Evolutionary conservation across 192 early-diverging fungal genomes (phyloP).

Genomic region (Linderina pennispora): DNA sequence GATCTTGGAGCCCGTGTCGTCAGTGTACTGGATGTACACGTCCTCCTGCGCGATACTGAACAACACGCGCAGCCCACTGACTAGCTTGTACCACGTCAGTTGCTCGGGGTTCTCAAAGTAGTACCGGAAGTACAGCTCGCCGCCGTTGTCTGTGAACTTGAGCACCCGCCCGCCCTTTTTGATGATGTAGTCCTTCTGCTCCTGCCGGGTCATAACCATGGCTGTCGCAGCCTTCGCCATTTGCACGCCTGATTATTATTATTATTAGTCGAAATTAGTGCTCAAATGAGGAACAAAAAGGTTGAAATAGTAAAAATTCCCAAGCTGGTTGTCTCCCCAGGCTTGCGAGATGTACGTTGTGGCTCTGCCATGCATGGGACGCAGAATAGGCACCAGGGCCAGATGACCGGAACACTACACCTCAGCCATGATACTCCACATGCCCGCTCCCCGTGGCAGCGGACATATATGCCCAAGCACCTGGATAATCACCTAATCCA

Average conservation of each 20-base stretch:
- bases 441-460: too few species aligned
- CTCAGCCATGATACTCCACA: too few species aligned
- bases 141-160: conserved; percentile 44
- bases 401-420: too few species aligned
- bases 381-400: too few species aligned
- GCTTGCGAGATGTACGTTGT: too few species aligned
- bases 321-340: too few species aligned
- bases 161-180: conserved; percentile 37
- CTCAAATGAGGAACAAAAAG: too few species aligned
- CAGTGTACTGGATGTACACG: conserved; percentile 32
- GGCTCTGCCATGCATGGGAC: too few species aligned
- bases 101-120: conserved; percentile 32
- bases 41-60: conserved; percentile 21
- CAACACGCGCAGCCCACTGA: conserved; percentile 30
- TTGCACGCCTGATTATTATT: background rate
- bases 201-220: conserved; percentile 15
- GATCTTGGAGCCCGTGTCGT: conserved; percentile 28
- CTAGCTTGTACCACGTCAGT: conserved; percentile 36
- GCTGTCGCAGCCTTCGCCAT: background rate
- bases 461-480: too few species aligned
- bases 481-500: too few species aligned
- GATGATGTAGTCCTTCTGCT: conserved; percentile 26
- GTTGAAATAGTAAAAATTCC: too few species aligned
- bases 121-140: conserved; percentile 42
- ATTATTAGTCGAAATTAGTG: too few species aligned